A percentile compares a stretch with the other conserved stretches of the same genome.
Conservation (phyloP, 2,329 filamentous ascomycete genomes). For the Nothopassalora personata region DNA sequence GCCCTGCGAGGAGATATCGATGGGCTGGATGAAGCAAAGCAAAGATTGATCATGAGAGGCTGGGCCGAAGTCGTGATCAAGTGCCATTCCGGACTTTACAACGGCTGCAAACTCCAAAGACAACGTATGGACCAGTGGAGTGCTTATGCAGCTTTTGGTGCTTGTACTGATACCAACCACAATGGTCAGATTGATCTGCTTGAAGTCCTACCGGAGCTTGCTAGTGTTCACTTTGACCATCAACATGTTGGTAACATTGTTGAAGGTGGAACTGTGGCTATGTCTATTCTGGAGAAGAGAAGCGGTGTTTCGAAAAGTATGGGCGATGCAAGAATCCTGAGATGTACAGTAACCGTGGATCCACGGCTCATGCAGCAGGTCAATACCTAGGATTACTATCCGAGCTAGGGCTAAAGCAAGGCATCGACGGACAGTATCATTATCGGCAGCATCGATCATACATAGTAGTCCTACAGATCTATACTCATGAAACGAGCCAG, state of each 20-base stretch:
- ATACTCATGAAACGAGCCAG: too few relatives aligned
- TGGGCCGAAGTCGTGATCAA: not conserved
- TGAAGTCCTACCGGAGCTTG: not conserved
- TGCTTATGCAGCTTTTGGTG: not conserved
- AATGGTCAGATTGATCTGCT: not conserved
- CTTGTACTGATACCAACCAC: not conserved
- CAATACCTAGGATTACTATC: not conserved
- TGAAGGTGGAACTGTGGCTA: not conserved
- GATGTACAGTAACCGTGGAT: not conserved
- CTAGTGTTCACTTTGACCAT: not conserved
- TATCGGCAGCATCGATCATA: too few relatives aligned
- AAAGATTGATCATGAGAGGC: not conserved
- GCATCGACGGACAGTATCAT: too few relatives aligned
- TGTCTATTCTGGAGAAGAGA: not conserved
- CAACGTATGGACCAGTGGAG: not conserved
- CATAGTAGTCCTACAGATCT: too few relatives aligned
- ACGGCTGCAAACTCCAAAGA: not conserved
- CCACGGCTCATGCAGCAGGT: not conserved
- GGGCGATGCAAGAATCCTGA: not conserved
- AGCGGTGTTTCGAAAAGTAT: not conserved
- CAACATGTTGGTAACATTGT: not conserved
- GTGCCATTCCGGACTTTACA: not conserved
- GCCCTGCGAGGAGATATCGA: not conserved
- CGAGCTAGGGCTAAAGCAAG: too few relatives aligned
- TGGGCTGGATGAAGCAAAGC: not conserved